Conservation (phyloP, 805 yeast genomes). For the Zygoascus biomembranicola region DNA sequence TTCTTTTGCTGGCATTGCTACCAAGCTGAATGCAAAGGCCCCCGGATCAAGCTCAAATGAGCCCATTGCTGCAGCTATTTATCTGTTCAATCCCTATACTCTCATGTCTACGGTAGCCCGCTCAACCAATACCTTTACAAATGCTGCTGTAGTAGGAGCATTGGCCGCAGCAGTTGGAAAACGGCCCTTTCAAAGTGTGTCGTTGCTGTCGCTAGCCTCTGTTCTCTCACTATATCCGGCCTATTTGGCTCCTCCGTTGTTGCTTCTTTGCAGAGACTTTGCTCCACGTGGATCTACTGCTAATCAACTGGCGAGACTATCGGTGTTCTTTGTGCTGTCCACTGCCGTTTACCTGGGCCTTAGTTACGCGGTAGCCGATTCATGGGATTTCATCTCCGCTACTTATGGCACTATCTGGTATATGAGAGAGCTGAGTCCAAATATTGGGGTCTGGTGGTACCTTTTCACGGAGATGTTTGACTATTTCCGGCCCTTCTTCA, state of each 20-base stretch:
- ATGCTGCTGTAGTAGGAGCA: slow-evolving; percentile 42
- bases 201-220: slow-evolving; percentile 52
- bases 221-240: slow-evolving; percentile 58
- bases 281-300: slow-evolving; percentile 6
- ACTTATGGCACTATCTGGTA: slow-evolving; percentile 46
- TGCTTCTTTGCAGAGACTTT: slow-evolving; percentile 21
- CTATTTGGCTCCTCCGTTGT: slow-evolving; percentile 52
- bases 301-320: slow-evolving; percentile 7
- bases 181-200: slow-evolving; percentile 37
- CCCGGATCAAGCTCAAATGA: slow-evolving; percentile 15
- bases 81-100: slow-evolving; percentile 74
- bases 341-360: slow-evolving; percentile 15
- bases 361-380: slow-evolving; percentile 22
- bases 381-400: slow-evolving; percentile 38
- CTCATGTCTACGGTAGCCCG: slow-evolving; percentile 59
- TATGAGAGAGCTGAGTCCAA: slow-evolving; percentile 72
- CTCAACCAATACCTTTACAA: slow-evolving; percentile 56
- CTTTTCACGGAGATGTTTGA: slow-evolving; percentile 93
- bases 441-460: slow-evolving; percentile 98
- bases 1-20: slow-evolving; percentile 31
- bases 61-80: slow-evolving; percentile 50
- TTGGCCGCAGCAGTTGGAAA: slow-evolving; percentile 37
- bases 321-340: slow-evolving; percentile 11
- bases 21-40: slow-evolving; percentile 1
- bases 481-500: slow-evolving; percentile 74